Percentiles rank a stretch among this genome's conserved stretches.
phyloP scores from a whole-genome alignment of 176 grass and related monocot genomes.

The Hyparrhenia diplandra region DNA sequence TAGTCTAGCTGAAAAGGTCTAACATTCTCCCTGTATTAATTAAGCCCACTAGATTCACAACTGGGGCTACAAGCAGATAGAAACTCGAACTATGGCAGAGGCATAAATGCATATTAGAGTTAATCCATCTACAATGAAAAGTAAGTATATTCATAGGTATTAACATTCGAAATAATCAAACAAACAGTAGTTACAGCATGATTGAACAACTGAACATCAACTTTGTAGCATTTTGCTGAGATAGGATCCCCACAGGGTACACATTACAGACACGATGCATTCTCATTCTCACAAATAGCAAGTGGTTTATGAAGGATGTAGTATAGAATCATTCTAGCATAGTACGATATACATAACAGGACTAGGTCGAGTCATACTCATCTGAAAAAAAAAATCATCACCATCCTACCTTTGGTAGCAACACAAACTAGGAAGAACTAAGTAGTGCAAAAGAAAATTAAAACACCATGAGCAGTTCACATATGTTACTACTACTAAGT shows the following conservation, averaged over 20 bases:
- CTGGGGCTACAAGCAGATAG: constrained; percentile 1
- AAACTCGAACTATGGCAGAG: constrained; percentile 3
- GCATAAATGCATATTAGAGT: background rate
- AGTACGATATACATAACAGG: background rate
- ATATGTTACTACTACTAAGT: constrained; percentile 9
- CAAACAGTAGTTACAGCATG: background rate
- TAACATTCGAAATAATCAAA: background rate
- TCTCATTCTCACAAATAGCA: constrained; percentile 28
- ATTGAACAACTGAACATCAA: constrained; percentile 18
- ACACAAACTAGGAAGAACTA: constrained; percentile 20
- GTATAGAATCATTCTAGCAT: background rate
- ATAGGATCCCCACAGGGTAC: background rate
- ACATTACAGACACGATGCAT: background rate
- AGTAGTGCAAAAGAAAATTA: background rate
- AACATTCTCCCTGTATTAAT: background rate
- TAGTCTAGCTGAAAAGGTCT: constrained; percentile 29
- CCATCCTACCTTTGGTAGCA: constrained; percentile 2
- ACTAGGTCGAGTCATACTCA: background rate
- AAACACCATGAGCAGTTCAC: background rate
- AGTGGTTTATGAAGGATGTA: background rate
- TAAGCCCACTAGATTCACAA: background rate
- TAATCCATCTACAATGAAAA: constrained; percentile 1
- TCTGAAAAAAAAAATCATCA: background rate
- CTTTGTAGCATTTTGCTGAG: background rate
- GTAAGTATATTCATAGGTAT: no score